A percentile compares a stretch with the other conserved stretches of the same genome.
phyloP scores from a whole-genome alignment of 2,329 filamentous ascomycete species.

The Fusarium verrucosum region DNA sequence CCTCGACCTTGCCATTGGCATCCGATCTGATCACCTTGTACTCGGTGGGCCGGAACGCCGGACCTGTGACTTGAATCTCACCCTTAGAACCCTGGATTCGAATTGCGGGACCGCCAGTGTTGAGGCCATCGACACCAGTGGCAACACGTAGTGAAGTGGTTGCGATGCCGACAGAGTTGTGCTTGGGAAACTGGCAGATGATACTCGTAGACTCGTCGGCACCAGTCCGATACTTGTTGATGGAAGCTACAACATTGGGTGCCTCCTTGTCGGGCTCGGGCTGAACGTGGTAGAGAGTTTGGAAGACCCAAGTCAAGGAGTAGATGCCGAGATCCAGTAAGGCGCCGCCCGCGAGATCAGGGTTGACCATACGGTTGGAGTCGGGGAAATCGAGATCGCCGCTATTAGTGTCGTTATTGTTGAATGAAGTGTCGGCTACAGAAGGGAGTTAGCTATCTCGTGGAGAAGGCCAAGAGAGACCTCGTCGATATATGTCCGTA shows the following conservation, averaged over 20 bases:
- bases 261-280: slow-evolving; percentile 71
- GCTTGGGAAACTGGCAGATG: slow-evolving; percentile 76
- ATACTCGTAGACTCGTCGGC: slow-evolving; percentile 83
- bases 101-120: slow-evolving; percentile 71
- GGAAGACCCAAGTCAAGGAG: slow-evolving; percentile 89
- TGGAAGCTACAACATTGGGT: slow-evolving; percentile 73
- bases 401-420: slow-evolving; percentile 65
- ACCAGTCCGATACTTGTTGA: slow-evolving; percentile 78
- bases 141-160: slow-evolving; percentile 71
- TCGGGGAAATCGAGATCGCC: slow-evolving; percentile 66
- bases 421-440: slow-evolving; percentile 68
- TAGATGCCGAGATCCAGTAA: slow-evolving; percentile 90
- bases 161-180: slow-evolving; percentile 76
- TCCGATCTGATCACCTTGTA: slow-evolving; percentile 70
- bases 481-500: slow-evolving; percentile 44
- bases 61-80: slow-evolving; percentile 82
- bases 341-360: slow-evolving; percentile 82
- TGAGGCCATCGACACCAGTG: slow-evolving; percentile 68
- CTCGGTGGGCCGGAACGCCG: slow-evolving; percentile 73
- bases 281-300: slow-evolving; percentile 85
- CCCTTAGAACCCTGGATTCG: slow-evolving; percentile 83
- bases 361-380: slow-evolving; percentile 81
- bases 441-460: slow-evolving; percentile 9
- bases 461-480: too few relatives aligned
- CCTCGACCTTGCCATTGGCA: slow-evolving; percentile 57